These are phyloP conservation scores for Pyrenophora seminiperda DNA, from an alignment of 2,329 filamentous ascomycete species.

Conservation along the genomic window DNA sequence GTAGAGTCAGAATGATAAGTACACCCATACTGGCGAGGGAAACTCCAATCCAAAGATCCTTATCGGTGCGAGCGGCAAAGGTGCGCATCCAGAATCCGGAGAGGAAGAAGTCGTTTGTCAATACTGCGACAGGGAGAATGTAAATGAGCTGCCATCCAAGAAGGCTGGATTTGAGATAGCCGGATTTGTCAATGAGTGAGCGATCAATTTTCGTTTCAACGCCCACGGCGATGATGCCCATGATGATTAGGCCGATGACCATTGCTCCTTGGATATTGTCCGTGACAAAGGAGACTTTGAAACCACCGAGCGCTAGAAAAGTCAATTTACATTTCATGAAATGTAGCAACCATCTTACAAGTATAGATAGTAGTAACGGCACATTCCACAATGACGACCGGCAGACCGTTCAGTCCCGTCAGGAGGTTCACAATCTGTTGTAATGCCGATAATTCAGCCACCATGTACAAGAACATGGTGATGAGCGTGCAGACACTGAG, in stretches of 20 bases:
- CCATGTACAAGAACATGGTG: constrained; percentile 86
- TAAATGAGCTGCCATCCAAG: constrained; percentile 86
- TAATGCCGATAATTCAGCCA: constrained; percentile 79
- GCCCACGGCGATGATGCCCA: constrained; percentile 78
- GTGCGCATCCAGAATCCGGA: constrained; percentile 84
- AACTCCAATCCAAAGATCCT: constrained; percentile 75
- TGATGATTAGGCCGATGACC: constrained; percentile 74
- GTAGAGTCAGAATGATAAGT: constrained; percentile 71
- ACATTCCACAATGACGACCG: constrained; percentile 78
- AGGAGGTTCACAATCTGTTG: constrained; percentile 77
- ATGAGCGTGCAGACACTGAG: constrained; percentile 78
- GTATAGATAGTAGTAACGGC: constrained; percentile 82
- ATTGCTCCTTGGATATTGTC: constrained; percentile 81
- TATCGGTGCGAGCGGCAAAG: constrained; percentile 79
- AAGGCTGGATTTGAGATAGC: constrained; percentile 69
- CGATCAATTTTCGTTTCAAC: constrained; percentile 74
- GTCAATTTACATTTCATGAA: neutral
- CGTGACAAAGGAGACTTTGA: constrained; percentile 82
- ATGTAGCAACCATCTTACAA: constrained; percentile 55
- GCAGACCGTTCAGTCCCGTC: constrained; percentile 75
- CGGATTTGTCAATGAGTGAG: constrained; percentile 69
- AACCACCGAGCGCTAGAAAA: constrained; percentile 71
- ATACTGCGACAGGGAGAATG: constrained; percentile 78
- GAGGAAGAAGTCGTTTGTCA: constrained; percentile 87
- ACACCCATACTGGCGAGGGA: constrained; percentile 68